Base-by-base conservation (phyloP, 192 early-diverging fungal species). In the Backusella morwellensis region DNA sequence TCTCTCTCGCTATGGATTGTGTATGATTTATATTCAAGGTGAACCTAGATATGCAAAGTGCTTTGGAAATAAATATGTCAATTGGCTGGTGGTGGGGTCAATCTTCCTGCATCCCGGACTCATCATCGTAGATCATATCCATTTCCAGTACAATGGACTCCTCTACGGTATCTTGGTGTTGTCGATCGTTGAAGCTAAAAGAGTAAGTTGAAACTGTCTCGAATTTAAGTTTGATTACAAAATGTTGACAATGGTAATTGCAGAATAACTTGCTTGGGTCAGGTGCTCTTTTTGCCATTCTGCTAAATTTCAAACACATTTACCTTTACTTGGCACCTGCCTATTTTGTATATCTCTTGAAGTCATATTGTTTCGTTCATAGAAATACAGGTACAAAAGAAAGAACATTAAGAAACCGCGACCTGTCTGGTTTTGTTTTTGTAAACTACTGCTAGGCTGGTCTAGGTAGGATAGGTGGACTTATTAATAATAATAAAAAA, bases 71-170 rank as follows among this genome's bases (percentile, higher is more conserved):
- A 80, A 80, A 76, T 67, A 67, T 73, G 34, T 75, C 19, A 75
- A 83, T 41, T 75, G 79, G 73, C 78, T 90, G 35, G 82, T 91
- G 21, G 91, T 84, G 11, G 86, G 85, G 29, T 88, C 91, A 9
- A 77, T 86, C 50, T 90, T 93, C 52, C 75, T 93, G 11, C 90
- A 92, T 77, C 92, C 93, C 26, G 93, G 93, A 0, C 81, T 94
- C 14, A 73, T 92, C 44, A 91, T 98, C 80, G 96, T 99, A 21
- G 97, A 99, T 85, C 92, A 96, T 82, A 85, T 91, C 68, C 97
- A 99, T 84, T 99, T 99, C 76, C 97, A 99, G 82, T 99, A 99
- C 88, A 99, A 99, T 82, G 97, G 95, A 14, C 89, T 95, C 59
- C 78, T 98, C 47, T 95, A 93, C 72, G 97, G 97, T 7, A 89